These are phyloP conservation scores for Pythium utonaiense DNA, from an alignment of 352 stramenopile genomes.

Conservation along the genomic window DNA sequence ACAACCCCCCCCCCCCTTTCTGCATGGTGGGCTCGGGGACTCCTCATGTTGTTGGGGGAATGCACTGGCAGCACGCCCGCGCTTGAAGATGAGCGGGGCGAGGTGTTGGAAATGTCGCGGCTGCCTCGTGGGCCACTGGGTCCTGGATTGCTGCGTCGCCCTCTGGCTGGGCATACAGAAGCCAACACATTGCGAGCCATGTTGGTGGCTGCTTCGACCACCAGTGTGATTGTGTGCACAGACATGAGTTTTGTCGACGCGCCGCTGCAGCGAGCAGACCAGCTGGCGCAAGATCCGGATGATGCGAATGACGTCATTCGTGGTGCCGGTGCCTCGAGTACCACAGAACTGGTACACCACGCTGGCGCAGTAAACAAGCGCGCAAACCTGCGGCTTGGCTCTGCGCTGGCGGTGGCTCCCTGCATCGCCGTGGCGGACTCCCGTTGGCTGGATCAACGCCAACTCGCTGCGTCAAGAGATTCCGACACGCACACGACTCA, in stretches of 20 bases:
- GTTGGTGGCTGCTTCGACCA: slow-evolving; percentile 18
- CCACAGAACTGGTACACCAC: not conserved
- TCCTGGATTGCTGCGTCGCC: not conserved
- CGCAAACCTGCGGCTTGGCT: too few species aligned
- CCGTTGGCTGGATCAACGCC: not conserved
- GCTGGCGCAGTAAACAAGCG: not conserved
- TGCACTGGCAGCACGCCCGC: not conserved
- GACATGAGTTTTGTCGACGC: slow-evolving; percentile 9
- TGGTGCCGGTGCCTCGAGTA: not conserved
- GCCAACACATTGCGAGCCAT: too few species aligned
- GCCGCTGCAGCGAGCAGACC: not conserved
- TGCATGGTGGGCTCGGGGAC: too few species aligned
- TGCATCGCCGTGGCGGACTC: not conserved
- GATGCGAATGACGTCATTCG: slow-evolving; percentile 15
- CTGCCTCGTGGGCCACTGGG: not conserved
- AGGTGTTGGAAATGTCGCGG: not conserved
- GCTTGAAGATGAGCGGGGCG: not conserved
- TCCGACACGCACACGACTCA: not conserved
- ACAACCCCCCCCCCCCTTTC: too few species aligned
- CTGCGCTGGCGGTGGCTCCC: too few species aligned
- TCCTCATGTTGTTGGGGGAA: too few species aligned
- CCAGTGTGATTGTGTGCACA: slow-evolving; percentile 4
- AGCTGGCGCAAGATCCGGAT: not conserved
- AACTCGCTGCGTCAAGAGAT: not conserved
- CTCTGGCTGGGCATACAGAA: too few species aligned